phyloP scores from a whole-genome alignment of 139 green algal genomes.

The Marvania coccoides region DNA sequence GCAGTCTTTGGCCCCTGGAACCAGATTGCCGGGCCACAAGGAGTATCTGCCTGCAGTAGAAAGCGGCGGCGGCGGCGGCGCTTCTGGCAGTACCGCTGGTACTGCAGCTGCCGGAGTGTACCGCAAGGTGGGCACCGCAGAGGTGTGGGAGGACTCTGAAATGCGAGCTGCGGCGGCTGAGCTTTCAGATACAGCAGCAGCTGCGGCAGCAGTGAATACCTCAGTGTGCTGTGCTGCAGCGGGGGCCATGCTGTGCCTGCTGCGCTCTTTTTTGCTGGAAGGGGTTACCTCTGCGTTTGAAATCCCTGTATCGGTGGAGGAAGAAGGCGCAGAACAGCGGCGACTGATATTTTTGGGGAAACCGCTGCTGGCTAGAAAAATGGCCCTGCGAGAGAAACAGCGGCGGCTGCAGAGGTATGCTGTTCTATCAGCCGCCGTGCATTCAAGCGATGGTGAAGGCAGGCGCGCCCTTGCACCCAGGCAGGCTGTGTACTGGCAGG shows the following conservation, averaged over 20 bases:
- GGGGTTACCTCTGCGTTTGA: neutral
- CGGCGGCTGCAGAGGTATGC: constrained; percentile 31
- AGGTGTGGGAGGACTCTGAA: neutral
- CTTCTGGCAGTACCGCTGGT: neutral
- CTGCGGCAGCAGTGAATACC: neutral
- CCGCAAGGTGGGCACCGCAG: constrained; percentile 3
- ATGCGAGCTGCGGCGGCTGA: neutral
- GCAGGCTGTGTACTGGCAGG: neutral
- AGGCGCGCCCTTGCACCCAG: neutral
- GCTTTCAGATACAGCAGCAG: neutral
- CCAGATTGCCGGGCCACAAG: neutral
- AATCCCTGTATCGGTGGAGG: constrained; percentile 2
- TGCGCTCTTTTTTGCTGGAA: neutral
- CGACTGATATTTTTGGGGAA: constrained; percentile 16
- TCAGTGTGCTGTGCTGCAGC: neutral
- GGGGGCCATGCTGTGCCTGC: neutral
- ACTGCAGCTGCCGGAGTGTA: neutral
- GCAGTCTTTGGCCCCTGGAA: neutral
- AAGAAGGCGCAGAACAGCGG: neutral
- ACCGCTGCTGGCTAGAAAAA: constrained; percentile 8
- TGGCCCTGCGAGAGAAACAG: constrained; percentile 13
- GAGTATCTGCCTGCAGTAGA: neutral
- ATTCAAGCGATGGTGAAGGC: neutral
- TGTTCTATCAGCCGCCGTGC: constrained; percentile 6
- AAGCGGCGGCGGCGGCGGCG: neutral